These are phyloP conservation scores for Trapa bicornis DNA, from an alignment of 345 rosid species.

Conservation along the genomic window DNA sequence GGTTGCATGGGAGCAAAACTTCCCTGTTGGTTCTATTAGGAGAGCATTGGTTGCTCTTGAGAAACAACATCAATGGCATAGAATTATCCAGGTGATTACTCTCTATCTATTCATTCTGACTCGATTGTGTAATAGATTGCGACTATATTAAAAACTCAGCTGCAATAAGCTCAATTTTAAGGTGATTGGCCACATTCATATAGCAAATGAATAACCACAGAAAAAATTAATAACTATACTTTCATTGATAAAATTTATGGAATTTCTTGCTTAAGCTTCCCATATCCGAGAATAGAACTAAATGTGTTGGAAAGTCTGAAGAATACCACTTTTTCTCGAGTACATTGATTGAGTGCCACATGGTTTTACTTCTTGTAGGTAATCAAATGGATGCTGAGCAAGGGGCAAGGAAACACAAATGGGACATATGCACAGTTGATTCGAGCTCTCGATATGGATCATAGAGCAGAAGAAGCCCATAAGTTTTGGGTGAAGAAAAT, in stretches of 20 bases:
- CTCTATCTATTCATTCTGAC: neutral
- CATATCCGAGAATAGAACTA: neutral
- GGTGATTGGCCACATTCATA: neutral
- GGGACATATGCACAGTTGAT: slow-evolving; percentile 65
- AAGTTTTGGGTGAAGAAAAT: slow-evolving; percentile 65
- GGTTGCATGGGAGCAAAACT: slow-evolving; percentile 89
- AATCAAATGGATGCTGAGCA: slow-evolving; percentile 97
- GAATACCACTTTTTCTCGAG: neutral
- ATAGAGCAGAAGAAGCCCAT: slow-evolving; percentile 86
- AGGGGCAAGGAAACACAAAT: slow-evolving; percentile 87
- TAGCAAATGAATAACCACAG: neutral
- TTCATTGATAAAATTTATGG: neutral
- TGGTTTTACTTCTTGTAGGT: slow-evolving; percentile 32
- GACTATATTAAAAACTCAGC: neutral
- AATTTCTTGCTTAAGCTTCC: neutral
- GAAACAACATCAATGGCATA: slow-evolving; percentile 84
- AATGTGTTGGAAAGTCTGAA: neutral
- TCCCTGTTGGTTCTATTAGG: slow-evolving; percentile 71
- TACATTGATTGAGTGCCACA: neutral
- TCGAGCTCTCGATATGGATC: slow-evolving; percentile 79
- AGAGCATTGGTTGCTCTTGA: slow-evolving; percentile 56
- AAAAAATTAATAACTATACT: neutral
- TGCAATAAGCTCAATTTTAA: neutral
- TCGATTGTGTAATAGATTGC: neutral
- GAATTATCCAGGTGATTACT: slow-evolving; percentile 55